Evolutionary conservation across 1,284 basidiomycete genomes (phyloP), one percentile per base, ranked within the genome.

Genomic region (Cutaneotrichosporon cutaneum): DNA sequence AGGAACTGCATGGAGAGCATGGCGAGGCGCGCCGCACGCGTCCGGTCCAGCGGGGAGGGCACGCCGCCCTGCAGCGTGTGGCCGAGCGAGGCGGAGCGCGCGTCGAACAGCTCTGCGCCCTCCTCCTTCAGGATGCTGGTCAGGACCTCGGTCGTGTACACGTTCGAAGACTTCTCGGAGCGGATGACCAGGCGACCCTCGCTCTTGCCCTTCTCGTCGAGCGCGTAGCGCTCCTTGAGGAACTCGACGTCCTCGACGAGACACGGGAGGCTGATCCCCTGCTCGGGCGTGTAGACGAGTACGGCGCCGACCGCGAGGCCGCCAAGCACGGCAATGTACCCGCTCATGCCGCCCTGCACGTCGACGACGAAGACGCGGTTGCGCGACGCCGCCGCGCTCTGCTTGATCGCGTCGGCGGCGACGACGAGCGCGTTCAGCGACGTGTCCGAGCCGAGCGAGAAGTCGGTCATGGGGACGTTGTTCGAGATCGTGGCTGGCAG

Each of bases 321-420:
- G 60, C 95, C 96, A 83, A 98, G 86, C 1, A 93, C 89, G 8
- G 94, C 94, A 64, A 99, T 87, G 78, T 96, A 98, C 11, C 96
- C 95, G 76, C 92, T 96, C 80, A 89, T 89, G 36, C 95, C 95
- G 59, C 96, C 95, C 79, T 99, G 96, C 0, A 94, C 97, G 82
- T 99, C 94, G 27, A 99, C 92, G 2, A 99, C 90, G 76, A 99
- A 99, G 59, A 97, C 94, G 53, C 95, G 83, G 78, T 98, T 95
- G 67, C 95, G 82, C 71, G 91, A 94, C 7, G 95, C 95, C 56
- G 90, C 91, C 6, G 96, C 95, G 72, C 90, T 94, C 83, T 99
- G 96, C 82, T 94, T 96, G 81, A 99, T 96, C 33, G 94, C 89
- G 80, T 99, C 96, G 75, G 94, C 98, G 3, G 96, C 94, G 64